Evolutionary conservation across 179 eudicot genomes (phyloP).

Genomic region (Nepenthes alata): DNA sequence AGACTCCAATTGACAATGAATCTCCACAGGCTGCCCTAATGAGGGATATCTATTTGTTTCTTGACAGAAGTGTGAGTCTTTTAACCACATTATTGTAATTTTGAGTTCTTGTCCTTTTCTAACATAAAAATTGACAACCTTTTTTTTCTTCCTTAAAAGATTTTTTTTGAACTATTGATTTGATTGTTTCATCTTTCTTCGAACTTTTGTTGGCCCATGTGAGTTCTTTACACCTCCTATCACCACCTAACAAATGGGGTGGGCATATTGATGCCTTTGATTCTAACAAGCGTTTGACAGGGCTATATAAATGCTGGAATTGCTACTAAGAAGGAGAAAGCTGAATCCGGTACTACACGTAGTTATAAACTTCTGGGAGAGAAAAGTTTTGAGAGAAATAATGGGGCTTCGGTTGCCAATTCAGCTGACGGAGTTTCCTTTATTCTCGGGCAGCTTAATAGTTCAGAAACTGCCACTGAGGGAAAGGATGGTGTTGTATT

Average conservation of each 20-base stretch:
- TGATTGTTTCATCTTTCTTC: conserved; percentile 1
- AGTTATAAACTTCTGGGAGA: conserved; percentile 52
- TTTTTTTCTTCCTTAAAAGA: not conserved
- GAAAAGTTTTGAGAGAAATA: conserved; percentile 36
- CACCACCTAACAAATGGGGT: too few species aligned
- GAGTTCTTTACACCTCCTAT: too few species aligned
- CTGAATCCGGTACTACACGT: conserved; percentile 33
- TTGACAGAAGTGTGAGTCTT: conserved; percentile 76
- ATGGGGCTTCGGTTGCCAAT: conserved; percentile 44
- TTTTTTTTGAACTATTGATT: not conserved
- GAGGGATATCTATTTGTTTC: conserved; percentile 68
- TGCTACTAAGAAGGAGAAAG: conserved; percentile 57
- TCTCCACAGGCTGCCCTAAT: conserved; percentile 44
- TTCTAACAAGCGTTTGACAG: conserved; percentile 25
- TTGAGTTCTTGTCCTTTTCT: conserved; percentile 2
- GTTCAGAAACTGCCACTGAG: conserved; percentile 17
- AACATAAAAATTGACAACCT: not conserved
- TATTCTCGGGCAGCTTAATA: conserved; percentile 51
- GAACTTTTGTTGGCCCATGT: not conserved
- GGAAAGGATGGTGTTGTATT: conserved; percentile 21
- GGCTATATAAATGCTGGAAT: conserved; percentile 89
- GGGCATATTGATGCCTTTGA: too few species aligned
- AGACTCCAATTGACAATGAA: conserved; percentile 37
- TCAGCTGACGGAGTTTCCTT: conserved; percentile 72
- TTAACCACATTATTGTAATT: not conserved